phyloP scores from a whole-genome alignment of 805 yeast genomes.

The Myxozyma nipponensis region DNA sequence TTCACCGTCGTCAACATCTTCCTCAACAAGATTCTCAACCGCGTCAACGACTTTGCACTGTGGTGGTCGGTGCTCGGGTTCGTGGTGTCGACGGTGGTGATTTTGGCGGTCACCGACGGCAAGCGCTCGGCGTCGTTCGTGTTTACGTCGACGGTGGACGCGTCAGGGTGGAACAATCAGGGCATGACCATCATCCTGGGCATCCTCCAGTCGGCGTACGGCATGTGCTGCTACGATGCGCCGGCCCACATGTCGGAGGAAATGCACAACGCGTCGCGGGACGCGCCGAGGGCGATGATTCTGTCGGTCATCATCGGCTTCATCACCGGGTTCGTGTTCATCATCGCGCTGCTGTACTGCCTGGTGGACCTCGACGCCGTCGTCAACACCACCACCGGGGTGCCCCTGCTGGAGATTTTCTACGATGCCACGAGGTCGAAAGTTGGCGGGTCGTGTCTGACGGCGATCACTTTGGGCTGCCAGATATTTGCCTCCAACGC shows the following conservation, averaged over 20 bases:
- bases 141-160: slow-evolving; percentile 15
- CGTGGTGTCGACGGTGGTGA: slow-evolving; percentile 19
- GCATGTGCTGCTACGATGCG: slow-evolving; percentile 72
- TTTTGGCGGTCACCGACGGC: slow-evolving; percentile 19
- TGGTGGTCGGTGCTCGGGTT: slow-evolving; percentile 32
- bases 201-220: slow-evolving; percentile 30
- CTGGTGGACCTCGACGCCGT: slow-evolving; percentile 33
- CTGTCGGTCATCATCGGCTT: slow-evolving; percentile 43
- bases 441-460: slow-evolving; percentile 28
- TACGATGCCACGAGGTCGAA: slow-evolving; percentile 26
- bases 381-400: slow-evolving; percentile 28
- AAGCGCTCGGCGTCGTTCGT: slow-evolving; percentile 22
- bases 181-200: slow-evolving; percentile 26
- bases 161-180: slow-evolving; percentile 21
- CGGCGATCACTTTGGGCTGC: slow-evolving; percentile 22
- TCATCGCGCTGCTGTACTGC: slow-evolving; percentile 35
- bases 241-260: slow-evolving; percentile 76
- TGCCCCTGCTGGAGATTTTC: slow-evolving; percentile 31
- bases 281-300: slow-evolving; percentile 66
- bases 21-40: slow-evolving; percentile 25
- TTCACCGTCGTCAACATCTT: slow-evolving; percentile 26
- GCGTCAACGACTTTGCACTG: slow-evolving; percentile 29
- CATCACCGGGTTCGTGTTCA: slow-evolving; percentile 34
- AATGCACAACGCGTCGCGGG: slow-evolving; percentile 57
- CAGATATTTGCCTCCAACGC: slow-evolving; percentile 24